Base-by-base conservation (phyloP, 2,329 filamentous ascomycete species). In the Clonostachys rosea region DNA sequence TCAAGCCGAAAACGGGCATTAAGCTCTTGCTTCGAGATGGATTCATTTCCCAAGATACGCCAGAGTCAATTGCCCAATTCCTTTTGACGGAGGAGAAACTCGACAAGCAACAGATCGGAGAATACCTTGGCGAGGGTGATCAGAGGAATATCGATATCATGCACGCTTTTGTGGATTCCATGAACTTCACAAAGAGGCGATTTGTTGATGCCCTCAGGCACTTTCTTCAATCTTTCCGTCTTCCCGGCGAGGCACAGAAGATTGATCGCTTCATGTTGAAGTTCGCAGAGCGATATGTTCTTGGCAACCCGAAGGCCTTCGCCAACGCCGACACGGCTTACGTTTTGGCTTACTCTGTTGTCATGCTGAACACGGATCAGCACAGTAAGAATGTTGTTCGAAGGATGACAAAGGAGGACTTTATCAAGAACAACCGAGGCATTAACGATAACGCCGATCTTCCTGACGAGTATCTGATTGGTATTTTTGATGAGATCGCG, bases 231-330 rank as follows among this genome's bases (percentile, higher is more conserved):
- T 88, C 90, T 30, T 99, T 99, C 74, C 87, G 94, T 52, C 74
- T 99, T 13, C 94, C 94, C 1, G 94, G 94, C 50, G 94, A 99
- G 67, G 91, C 91, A 0, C 94, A 99, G 63, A 99, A 99, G 73
- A 99, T 99, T 55, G 94, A 99, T 81, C 89, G 94, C 43, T 95
- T 97, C 69, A 97, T 99, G 94, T 74, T 99, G 55, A 99, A 99
- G 65, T 99, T 97, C 68, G 94, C 94, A 10, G 92, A 97, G 66
- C 85, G 92, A 50, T 99, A 99, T 64, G 88, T 95, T 45, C 87
- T 86, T 50, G 91, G 91, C 33, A 99, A 99, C 56, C 94, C 94
- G 1, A 96, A 96, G 60, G 92, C 94, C 2, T 99, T 96, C 66
- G 94, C 94, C 35, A 99, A 97, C 59, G 95, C 94, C 3, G 95